These are phyloP conservation scores for Buddleja alternifolia DNA, from an alignment of 257 asterid genomes.

Conservation along the genomic window DNA sequence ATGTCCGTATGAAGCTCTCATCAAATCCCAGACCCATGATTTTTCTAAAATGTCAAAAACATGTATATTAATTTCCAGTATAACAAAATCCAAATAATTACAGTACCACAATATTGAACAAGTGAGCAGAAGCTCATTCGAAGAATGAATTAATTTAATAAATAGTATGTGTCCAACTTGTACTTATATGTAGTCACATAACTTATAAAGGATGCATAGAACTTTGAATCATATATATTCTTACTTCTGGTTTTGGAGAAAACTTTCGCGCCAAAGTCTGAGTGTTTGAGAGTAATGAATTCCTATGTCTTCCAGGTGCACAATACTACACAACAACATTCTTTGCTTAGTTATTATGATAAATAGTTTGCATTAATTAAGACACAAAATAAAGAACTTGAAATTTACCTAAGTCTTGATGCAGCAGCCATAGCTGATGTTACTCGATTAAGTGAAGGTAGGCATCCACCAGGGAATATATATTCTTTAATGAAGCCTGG, in stretches of 20 bases:
- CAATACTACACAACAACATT: constrained; percentile 39
- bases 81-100: too few relatives aligned
- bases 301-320: constrained; percentile 60
- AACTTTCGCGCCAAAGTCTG: constrained; percentile 55
- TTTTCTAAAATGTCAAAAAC: too few relatives aligned
- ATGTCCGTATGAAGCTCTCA: too few relatives aligned
- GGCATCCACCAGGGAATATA: constrained; percentile 71
- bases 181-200: too few relatives aligned
- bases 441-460: constrained; percentile 61
- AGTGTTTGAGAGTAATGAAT: constrained; percentile 58
- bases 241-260: constrained; percentile 50
- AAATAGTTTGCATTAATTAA: not conserved
- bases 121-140: too few relatives aligned
- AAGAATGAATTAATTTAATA: too few relatives aligned
- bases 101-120: too few relatives aligned
- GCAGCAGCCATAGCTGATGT: constrained; percentile 62
- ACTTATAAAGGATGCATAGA: not conserved
- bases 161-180: too few relatives aligned
- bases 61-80: too few relatives aligned
- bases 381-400: not conserved
- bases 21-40: too few relatives aligned
- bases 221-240: not conserved
- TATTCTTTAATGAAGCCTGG: constrained; percentile 65
- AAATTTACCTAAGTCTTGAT: constrained; percentile 55
- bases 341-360: not conserved